Evolutionary conservation across 129 eudicot species (phyloP).

Genomic region (Tagetes patula): DNA sequence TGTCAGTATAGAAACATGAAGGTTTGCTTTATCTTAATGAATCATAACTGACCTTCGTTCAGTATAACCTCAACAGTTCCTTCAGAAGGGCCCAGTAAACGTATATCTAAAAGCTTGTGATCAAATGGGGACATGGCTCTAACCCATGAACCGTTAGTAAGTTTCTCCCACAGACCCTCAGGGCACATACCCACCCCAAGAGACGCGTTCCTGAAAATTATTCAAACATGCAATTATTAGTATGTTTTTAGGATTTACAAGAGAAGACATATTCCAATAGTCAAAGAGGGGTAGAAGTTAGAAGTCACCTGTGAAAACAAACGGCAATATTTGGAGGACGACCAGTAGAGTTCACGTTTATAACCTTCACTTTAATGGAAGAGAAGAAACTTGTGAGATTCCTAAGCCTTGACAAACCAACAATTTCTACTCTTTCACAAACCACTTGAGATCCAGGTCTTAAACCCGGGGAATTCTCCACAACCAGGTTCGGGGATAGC

Average conservation of each 20-base stretch:
- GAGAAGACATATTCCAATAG: not conserved
- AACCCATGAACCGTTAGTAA: conserved; percentile 65
- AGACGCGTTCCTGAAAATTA: conserved; percentile 65
- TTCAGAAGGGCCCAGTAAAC: conserved; percentile 49
- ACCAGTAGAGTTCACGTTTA: conserved; percentile 35
- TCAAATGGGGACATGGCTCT: conserved; percentile 92
- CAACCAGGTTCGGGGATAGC: conserved; percentile 56
- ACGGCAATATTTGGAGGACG: conserved; percentile 58
- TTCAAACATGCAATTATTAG: not conserved
- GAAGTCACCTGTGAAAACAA: conserved; percentile 88
- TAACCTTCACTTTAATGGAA: conserved; percentile 64
- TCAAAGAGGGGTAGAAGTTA: not conserved
- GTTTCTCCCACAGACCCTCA: conserved; percentile 73
- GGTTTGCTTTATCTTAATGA: conserved; percentile 8
- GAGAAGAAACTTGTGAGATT: conserved; percentile 66
- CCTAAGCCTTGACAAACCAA: conserved; percentile 69
- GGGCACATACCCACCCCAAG: conserved; percentile 86
- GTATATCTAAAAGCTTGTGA: conserved; percentile 71
- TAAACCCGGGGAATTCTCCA: conserved; percentile 70
- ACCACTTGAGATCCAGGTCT: conserved; percentile 59
- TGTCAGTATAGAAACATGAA: conserved; percentile 18
- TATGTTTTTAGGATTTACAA: not conserved
- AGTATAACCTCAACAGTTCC: conserved; percentile 54
- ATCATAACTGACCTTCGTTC: conserved; percentile 58
- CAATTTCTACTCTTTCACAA: conserved; percentile 68